Evolutionary conservation across 768 basidiomycete genomes (phyloP), one percentile per base, ranked within the genome.

Genomic region (Termitomyces sp.): DNA sequence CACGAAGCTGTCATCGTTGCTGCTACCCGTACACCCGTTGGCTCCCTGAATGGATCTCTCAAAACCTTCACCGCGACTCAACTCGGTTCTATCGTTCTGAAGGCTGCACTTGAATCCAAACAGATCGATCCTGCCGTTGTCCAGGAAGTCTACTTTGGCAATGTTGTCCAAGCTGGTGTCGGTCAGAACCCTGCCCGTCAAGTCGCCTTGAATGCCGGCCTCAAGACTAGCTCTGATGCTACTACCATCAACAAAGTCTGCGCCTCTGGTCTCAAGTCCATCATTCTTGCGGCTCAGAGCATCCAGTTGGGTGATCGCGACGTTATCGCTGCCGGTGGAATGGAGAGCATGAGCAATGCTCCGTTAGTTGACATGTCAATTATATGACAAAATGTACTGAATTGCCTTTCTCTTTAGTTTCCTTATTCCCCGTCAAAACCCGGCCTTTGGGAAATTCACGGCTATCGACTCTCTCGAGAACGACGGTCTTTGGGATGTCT

Each of bases 231-330:
- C 56, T 95, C 96, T 27, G 97, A 99, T 76, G 95, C 96, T 22
- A 98, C 97, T 37, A 99, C 97, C 49, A 87, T 99, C 78, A 99
- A 99, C 85, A 99, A 99, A 79, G 97, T 99, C 72, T 99, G 97
- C 73, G 97, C 97, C 5, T 95, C 92, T 54, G 97, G 97, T 60
- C 79, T 99, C 82, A 98, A 98, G 76, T 82, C 95, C 30, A 85
- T 98, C 76, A 97, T 94, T 74, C 81, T 98, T 61, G 97, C 93
- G 56, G 82, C 93, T 27, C 97, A 98, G 78, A 85, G 82, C 67
- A 93, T 99, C 67, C 82, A 87, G 71, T 80, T 87, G 24, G 97
- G 97, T 51, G 86, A 96, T 70, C 86, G 89, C 59, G 85, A 75
- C 40, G 83, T 97, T 50, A 89, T 97, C 65, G 93, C 87, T 26